Percentiles rank a stretch among this genome's conserved stretches.
These are phyloP conservation scores for Trichoderma gracile DNA, from an alignment of 2,329 filamentous ascomycete species.

Conservation along the genomic window DNA sequence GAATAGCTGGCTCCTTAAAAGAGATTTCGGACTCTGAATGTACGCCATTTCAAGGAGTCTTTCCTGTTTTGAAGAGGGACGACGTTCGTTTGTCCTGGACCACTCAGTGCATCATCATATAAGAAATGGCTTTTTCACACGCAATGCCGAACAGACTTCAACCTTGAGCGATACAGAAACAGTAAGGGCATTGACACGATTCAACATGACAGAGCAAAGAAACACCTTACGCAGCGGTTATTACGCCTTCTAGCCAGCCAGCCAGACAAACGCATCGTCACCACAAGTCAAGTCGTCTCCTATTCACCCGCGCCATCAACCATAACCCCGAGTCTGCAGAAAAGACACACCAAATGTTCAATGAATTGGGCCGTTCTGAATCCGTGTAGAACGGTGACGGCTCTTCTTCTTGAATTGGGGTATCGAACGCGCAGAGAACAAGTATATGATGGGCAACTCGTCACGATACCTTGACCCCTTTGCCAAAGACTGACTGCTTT, in stretches of 20 bases:
- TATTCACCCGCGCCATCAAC: neutral
- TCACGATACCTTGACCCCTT: no score
- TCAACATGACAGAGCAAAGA: no score
- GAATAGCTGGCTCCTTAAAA: neutral
- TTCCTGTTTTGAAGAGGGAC: neutral
- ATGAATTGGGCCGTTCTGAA: neutral
- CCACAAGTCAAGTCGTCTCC: neutral
- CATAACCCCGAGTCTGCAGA: neutral
- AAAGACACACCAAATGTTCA: neutral
- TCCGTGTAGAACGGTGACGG: neutral
- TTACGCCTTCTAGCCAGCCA: neutral
- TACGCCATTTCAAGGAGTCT: neutral
- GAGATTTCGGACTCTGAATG: slow-evolving; percentile 9
- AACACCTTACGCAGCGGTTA: neutral
- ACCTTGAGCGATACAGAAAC: neutral
- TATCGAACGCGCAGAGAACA: no score
- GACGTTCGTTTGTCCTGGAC: neutral
- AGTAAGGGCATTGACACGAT: no score
- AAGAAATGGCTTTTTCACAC: no score
- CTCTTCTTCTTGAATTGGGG: no score
- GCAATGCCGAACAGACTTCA: neutral
- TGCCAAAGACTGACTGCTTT: no score
- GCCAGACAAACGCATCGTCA: neutral
- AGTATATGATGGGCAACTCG: no score
- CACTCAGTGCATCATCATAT: neutral